These are phyloP conservation scores for Alternaria solani DNA, from an alignment of 2,329 filamentous ascomycete genomes.

Conservation along the genomic window DNA sequence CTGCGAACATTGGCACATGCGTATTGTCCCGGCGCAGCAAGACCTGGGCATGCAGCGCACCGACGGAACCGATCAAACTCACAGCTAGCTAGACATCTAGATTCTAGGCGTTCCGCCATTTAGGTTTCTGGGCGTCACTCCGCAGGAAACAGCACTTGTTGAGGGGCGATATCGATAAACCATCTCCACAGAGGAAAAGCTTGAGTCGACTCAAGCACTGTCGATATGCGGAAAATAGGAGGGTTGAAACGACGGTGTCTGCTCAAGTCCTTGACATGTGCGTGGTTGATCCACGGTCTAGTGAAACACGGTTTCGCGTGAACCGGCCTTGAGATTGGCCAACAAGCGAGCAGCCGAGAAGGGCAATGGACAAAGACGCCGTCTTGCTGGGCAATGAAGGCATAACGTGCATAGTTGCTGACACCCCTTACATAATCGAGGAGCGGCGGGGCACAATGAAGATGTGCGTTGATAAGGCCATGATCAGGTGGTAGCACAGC, in stretches of 20 bases:
- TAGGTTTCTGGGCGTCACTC: slow-evolving; percentile 1
- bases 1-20: background rate
- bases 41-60: slow-evolving; percentile 1
- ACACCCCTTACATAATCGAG: background rate
- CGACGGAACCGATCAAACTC: background rate
- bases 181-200: slow-evolving; percentile 10
- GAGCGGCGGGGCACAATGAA: slow-evolving; percentile 13
- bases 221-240: slow-evolving; percentile 11
- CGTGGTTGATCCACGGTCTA: slow-evolving; percentile 1
- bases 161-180: slow-evolving; percentile 13
- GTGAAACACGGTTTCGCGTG: slow-evolving; percentile 13
- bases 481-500: background rate
- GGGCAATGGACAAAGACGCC: background rate
- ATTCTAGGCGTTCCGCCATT: background rate
- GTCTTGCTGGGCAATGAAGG: background rate
- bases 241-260: slow-evolving; percentile 11
- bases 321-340: slow-evolving; percentile 14
- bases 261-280: slow-evolving; percentile 1
- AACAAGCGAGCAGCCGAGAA: slow-evolving; percentile 9
- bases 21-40: slow-evolving; percentile 1
- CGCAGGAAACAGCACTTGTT: slow-evolving; percentile 4
- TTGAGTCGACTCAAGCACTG: slow-evolving; percentile 16
- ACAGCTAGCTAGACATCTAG: background rate
- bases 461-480: slow-evolving; percentile 10
- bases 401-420: slow-evolving; percentile 6